Evolutionary conservation across 2,329 filamentous ascomycete genomes (phyloP).

Genomic region (Lachnellula arida): DNA sequence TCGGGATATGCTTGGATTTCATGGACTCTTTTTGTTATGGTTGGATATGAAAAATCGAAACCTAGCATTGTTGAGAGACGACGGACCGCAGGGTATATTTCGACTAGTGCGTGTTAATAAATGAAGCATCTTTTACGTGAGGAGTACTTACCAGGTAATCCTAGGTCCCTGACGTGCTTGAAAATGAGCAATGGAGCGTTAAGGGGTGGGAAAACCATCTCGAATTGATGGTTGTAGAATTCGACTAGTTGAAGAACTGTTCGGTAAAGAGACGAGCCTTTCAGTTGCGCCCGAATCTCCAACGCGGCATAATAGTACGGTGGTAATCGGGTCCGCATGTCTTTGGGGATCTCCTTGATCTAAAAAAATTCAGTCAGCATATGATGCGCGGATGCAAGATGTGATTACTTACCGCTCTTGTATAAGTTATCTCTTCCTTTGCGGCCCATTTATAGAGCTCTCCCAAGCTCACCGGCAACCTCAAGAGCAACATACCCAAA

Average conservation of each 20-base stretch:
- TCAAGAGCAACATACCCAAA: conserved; percentile 68
- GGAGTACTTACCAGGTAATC: conserved; percentile 60
- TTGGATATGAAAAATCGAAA: conserved; percentile 55
- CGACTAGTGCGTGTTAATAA: conserved; percentile 44
- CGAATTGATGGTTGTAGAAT: conserved; percentile 63
- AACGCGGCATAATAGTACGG: conserved; percentile 55
- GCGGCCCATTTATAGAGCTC: conserved; percentile 68
- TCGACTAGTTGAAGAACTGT: conserved; percentile 57
- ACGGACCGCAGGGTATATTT: conserved; percentile 57
- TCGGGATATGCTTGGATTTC: conserved; percentile 65
- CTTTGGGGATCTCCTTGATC: conserved; percentile 54
- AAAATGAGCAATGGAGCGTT: conserved; percentile 66
- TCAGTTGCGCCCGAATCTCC: conserved; percentile 44
- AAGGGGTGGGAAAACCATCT: conserved; percentile 65
- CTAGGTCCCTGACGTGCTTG: conserved; percentile 64
- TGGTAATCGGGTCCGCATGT: conserved; percentile 63
- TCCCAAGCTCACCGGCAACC: conserved; percentile 69
- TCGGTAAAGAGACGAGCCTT: conserved; percentile 58
- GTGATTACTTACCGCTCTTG: conserved; percentile 52
- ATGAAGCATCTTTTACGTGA: background rate
- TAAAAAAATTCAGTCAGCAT: conserved; percentile 21
- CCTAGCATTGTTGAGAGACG: conserved; percentile 40
- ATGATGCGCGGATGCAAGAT: background rate
- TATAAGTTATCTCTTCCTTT: conserved; percentile 65
- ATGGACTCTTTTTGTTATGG: conserved; percentile 38